phyloP scores from a whole-genome alignment of 306 rosid species.

The Dicorynia guianensis region DNA sequence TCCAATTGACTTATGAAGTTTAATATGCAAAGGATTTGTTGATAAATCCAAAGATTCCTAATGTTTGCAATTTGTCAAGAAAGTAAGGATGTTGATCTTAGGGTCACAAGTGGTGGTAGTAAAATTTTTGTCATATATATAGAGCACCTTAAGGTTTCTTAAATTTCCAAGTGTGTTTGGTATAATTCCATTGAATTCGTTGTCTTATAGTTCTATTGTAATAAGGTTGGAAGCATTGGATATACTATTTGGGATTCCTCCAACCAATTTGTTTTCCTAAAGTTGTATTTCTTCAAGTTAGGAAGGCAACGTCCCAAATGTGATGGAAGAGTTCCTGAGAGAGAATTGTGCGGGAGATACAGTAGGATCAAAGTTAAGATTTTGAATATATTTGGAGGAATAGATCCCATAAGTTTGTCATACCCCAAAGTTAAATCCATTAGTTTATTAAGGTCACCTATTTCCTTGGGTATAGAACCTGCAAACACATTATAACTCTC shows the following conservation, averaged over 20 bases:
- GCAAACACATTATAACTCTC: too few species aligned
- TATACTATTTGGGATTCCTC: background rate
- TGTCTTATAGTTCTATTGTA: background rate
- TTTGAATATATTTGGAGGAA: slow-evolving; percentile 3
- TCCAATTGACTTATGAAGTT: slow-evolving; percentile 28
- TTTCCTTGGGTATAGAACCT: too few species aligned
- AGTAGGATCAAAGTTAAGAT: background rate
- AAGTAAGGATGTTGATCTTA: background rate
- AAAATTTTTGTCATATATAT: background rate
- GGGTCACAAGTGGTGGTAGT: background rate
- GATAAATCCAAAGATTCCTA: slow-evolving; percentile 1
- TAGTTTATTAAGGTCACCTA: too few species aligned
- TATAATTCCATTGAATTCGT: background rate
- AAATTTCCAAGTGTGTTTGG: background rate
- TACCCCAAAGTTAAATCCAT: too few species aligned
- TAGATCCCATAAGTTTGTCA: too few species aligned
- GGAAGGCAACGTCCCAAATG: background rate
- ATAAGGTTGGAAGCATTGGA: background rate
- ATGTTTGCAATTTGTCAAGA: slow-evolving; percentile 7
- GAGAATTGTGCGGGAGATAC: slow-evolving; percentile 1
- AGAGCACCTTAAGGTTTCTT: background rate
- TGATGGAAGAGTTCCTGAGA: background rate
- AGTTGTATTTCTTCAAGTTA: background rate
- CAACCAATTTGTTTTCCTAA: background rate
- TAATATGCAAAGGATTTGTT: slow-evolving; percentile 18